A percentile compares a stretch with the other conserved stretches of the same genome.
These are phyloP conservation scores for Blastosporella zonata DNA, from an alignment of 1,284 basidiomycete genomes.

Conservation along the genomic window DNA sequence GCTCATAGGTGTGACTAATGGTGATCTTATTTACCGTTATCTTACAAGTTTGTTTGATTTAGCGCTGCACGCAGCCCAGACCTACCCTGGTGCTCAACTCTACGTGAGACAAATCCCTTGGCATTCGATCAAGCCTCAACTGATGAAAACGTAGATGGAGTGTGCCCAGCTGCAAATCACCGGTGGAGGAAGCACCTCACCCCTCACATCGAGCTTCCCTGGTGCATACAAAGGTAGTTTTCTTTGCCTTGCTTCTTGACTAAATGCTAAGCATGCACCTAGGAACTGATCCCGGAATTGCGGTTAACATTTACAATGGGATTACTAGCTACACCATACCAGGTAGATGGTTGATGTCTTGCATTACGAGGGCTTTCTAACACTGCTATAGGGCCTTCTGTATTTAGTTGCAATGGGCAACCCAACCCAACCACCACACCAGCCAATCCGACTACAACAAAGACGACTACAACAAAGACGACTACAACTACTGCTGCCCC, in stretches of 20 bases:
- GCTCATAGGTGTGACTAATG: slow-evolving; percentile 40
- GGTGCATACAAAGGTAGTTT: slow-evolving; percentile 38
- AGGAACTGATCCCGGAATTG: slow-evolving; percentile 42
- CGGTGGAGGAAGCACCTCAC: slow-evolving; percentile 42
- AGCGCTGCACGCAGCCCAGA: slow-evolving; percentile 31
- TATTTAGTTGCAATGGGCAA: slow-evolving; percentile 30
- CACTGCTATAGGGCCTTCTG: slow-evolving; percentile 25
- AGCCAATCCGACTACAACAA: slow-evolving; percentile 11
- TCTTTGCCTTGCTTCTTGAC: background rate
- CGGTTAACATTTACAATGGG: slow-evolving; percentile 29
- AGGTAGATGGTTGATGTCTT: slow-evolving; percentile 22
- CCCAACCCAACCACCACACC: slow-evolving; percentile 11
- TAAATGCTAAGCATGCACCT: background rate
- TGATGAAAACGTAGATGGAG: slow-evolving; percentile 36
- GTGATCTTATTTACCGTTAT: background rate
- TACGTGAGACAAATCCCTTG: slow-evolving; percentile 30
- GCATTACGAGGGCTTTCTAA: background rate
- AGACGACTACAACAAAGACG: slow-evolving; percentile 3
- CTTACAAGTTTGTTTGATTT: background rate
- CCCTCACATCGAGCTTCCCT: slow-evolving; percentile 47
- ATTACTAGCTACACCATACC: slow-evolving; percentile 39
- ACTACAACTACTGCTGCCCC: slow-evolving; percentile 15
- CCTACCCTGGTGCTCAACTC: slow-evolving; percentile 50
- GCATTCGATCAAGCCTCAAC: background rate
- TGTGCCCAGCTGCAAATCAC: slow-evolving; percentile 48